Conservation (phyloP, 106 monocot species). For the Dendrobium nobile region DNA sequence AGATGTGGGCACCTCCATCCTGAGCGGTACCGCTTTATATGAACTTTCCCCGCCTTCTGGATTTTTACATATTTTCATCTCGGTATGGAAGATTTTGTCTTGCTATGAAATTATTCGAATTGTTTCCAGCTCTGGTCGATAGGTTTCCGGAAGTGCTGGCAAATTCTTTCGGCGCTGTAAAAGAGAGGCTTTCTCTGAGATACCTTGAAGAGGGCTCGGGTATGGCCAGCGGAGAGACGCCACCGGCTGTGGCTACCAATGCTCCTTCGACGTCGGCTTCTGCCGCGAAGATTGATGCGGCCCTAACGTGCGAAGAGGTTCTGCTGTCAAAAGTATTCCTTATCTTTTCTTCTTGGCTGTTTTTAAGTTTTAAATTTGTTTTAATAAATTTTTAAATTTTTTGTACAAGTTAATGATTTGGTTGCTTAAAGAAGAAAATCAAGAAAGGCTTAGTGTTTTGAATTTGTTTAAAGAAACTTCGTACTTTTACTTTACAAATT, state of each 20-base stretch:
- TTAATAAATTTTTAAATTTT: background rate
- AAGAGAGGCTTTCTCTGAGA: slow-evolving; percentile 31
- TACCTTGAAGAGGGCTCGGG: slow-evolving; percentile 28
- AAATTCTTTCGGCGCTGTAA: slow-evolving; percentile 11
- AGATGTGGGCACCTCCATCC: slow-evolving; percentile 14
- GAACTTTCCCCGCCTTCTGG: background rate
- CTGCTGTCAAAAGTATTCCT: slow-evolving; percentile 4
- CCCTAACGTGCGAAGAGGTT: slow-evolving; percentile 7
- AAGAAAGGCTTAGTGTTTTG: background rate
- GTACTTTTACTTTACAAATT: background rate
- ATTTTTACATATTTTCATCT: background rate
- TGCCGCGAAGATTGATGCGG: background rate
- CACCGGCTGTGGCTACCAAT: background rate
- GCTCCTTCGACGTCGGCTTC: background rate
- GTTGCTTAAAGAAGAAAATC: background rate
- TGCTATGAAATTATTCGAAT: slow-evolving; percentile 4
- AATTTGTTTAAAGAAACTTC: background rate
- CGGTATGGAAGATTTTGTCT: background rate
- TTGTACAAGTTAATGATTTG: background rate
- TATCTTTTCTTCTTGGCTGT: background rate
- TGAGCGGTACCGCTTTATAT: slow-evolving; percentile 18
- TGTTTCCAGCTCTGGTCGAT: slow-evolving; percentile 15
- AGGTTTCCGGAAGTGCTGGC: slow-evolving; percentile 17
- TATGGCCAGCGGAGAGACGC: slow-evolving; percentile 2
- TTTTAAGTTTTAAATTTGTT: background rate